A percentile compares a stretch with the other conserved stretches of the same genome.
These are phyloP conservation scores for Thecaphora thlaspeos DNA, from an alignment of 1,284 basidiomycete genomes.

Conservation along the genomic window DNA sequence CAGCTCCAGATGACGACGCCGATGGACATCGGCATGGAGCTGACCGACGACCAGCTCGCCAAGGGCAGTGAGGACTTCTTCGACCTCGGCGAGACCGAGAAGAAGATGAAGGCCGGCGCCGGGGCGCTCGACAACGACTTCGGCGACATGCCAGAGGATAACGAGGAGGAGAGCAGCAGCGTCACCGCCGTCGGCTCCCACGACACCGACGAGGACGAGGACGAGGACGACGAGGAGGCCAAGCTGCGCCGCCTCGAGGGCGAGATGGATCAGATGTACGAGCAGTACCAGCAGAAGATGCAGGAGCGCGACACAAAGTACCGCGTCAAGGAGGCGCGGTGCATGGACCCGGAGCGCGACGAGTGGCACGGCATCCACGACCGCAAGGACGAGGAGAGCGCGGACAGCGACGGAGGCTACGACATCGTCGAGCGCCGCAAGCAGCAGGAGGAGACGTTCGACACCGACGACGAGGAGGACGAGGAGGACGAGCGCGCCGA, in stretches of 20 bases:
- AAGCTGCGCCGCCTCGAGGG: slow-evolving; percentile 67
- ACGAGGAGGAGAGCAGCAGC: slow-evolving; percentile 30
- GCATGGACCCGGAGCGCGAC: slow-evolving; percentile 65
- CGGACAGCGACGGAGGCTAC: slow-evolving; percentile 67
- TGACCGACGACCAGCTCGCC: slow-evolving; percentile 47
- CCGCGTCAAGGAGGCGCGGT: slow-evolving; percentile 78
- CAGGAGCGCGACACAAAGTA: slow-evolving; percentile 85
- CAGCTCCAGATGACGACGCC: slow-evolving; percentile 97
- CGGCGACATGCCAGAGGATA: slow-evolving; percentile 63
- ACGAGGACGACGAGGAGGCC: slow-evolving; percentile 62
- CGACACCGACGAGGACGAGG: slow-evolving; percentile 67
- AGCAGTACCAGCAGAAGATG: slow-evolving; percentile 78
- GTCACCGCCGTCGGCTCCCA: slow-evolving; percentile 62
- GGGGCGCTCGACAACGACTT: slow-evolving; percentile 25
- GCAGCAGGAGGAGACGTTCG: slow-evolving; percentile 64
- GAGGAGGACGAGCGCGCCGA: slow-evolving; percentile 56
- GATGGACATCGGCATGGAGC: slow-evolving; percentile 86
- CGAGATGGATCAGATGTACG: slow-evolving; percentile 84
- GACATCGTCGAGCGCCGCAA: slow-evolving; percentile 70
- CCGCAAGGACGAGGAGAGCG: slow-evolving; percentile 43
- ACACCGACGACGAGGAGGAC: slow-evolving; percentile 61
- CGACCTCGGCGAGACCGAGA: slow-evolving; percentile 39
- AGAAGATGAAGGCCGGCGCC: slow-evolving; percentile 14
- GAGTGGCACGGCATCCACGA: slow-evolving; percentile 55
- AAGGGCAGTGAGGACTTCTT: slow-evolving; percentile 48